Percentiles rank a stretch among this genome's conserved stretches.
Evolutionary conservation across 441 rosid genomes (phyloP).

Genomic region (Pelargonium cotyledonis): DNA sequence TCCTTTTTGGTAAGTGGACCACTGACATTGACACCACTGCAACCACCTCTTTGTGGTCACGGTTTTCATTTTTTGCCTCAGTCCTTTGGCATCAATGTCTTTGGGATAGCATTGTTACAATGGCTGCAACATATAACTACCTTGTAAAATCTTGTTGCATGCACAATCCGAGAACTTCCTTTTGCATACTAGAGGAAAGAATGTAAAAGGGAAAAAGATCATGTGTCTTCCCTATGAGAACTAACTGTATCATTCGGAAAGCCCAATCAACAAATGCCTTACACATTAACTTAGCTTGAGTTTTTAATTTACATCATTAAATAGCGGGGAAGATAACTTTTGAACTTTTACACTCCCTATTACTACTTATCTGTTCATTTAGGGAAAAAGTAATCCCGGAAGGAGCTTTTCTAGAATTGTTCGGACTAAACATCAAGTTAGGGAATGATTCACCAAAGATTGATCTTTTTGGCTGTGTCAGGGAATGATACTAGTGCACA

Average conservation of each 20-base stretch:
- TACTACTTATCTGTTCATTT: too few relatives aligned
- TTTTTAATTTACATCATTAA: background rate
- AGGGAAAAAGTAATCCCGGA: background rate
- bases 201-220: background rate
- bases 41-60: background rate
- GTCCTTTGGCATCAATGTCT: background rate
- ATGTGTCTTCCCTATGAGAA: background rate
- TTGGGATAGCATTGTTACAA: background rate
- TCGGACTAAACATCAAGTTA: background rate
- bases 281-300: background rate
- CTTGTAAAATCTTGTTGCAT: background rate
- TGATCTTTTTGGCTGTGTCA: slow-evolving; percentile 24
- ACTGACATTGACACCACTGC: background rate
- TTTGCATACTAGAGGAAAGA: background rate
- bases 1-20: background rate
- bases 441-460: background rate
- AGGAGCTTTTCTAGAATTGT: background rate
- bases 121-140: background rate
- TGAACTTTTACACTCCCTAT: too few relatives aligned
- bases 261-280: background rate
- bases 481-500: slow-evolving; percentile 87
- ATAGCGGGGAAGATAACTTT: background rate
- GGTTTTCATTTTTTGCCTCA: background rate
- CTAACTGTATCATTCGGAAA: background rate
- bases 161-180: background rate